Evolutionary conservation across 805 yeast genomes (phyloP), one percentile per base, ranked within the genome.

Genomic region (Millerozyma miso): DNA sequence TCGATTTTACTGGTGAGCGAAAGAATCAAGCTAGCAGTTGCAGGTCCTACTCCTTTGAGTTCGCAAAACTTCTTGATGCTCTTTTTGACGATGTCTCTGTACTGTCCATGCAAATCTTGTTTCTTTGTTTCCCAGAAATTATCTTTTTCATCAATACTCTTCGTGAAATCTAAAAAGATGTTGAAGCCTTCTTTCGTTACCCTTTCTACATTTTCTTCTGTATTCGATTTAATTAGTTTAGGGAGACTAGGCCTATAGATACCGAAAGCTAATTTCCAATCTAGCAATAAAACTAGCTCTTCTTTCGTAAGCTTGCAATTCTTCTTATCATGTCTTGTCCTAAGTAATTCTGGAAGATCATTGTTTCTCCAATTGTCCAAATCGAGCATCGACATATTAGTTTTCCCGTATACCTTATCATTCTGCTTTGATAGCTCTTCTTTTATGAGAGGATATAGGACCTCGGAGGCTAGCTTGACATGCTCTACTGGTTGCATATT

Each of bases 41-140:
- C 80, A 1, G 78, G 77, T 0, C 80, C 80, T 4, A 74, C 76
- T 0, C 79, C 80, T 36, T 58, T 57, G 33, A 74, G 56, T 33
- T 58, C 60, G 44, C 73, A 65, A 3, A 67, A 40, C 19, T 45
- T 48, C 26, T 62, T 63, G 39, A 72, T 37, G 3, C 69, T 42
- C 8, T 45, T 43, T 37, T 56, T 60, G 4, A 66, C 50, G 0
- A 41, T 39, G 1, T 37, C 44, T 7, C 48, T 38, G 47, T 62
- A 69, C 4, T 42, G 42, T 18, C 41, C 29, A 23, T 31, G 31
- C 15, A 42, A 38, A 3, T 19, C 17, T 13, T 40, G 33, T 3
- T 16, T 32, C 19, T 36, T 17, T 4, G 13, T 4, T 3, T 37
- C 18, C 48, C 48, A 45, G 36, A 29, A 38, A 13, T 14, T 15